phyloP scores from a whole-genome alignment of 129 eudicot species.

The Centaurea solstitialis region DNA sequence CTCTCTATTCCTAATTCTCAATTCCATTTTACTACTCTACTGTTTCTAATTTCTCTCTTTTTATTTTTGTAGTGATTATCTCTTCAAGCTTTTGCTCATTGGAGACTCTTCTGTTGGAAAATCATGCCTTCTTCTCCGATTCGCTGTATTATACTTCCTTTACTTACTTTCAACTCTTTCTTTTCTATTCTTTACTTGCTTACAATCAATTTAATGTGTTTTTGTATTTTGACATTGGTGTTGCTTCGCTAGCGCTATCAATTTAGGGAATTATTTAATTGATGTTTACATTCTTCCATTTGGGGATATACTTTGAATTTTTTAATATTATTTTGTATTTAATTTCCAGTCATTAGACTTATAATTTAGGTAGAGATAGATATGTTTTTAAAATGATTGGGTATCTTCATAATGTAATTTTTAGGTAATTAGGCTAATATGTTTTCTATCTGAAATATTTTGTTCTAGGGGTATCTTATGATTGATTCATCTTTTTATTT shows the following conservation, averaged over 20 bases:
- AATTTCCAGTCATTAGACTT: no score
- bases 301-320: background rate
- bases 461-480: background rate
- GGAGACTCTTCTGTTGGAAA: slow-evolving; percentile 98
- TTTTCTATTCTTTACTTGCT: background rate
- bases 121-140: slow-evolving; percentile 95
- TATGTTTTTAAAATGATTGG: background rate
- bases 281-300: background rate
- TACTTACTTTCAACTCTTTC: background rate
- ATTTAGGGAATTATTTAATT: background rate
- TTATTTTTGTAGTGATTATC: slow-evolving; percentile 62
- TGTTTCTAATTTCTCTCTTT: background rate
- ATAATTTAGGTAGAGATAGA: background rate
- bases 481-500: no score
- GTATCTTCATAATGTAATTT: background rate
- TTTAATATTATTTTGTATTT: background rate
- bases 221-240: background rate
- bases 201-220: background rate
- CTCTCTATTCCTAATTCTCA: background rate
- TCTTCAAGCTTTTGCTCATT: slow-evolving; percentile 85
- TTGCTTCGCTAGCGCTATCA: background rate
- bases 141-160: slow-evolving; percentile 52
- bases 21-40: background rate
- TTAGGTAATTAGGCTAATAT: no score
- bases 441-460: background rate